These are phyloP conservation scores for Sphagnum magellanicum DNA, from an alignment of 228 moss, liverwort and hornwort species.

Conservation along the genomic window DNA sequence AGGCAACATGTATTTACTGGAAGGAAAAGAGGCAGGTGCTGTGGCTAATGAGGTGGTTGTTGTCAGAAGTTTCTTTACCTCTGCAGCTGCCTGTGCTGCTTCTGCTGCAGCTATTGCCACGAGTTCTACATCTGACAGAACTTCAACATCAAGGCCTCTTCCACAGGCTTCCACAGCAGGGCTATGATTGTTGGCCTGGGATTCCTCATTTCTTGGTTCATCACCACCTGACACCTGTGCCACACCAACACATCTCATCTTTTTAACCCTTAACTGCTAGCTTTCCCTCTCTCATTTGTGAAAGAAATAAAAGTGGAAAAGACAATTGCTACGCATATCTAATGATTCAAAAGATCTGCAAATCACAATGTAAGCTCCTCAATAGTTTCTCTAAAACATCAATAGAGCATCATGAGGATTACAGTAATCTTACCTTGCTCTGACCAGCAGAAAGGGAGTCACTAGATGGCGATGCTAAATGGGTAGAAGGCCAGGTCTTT, in stretches of 20 bases:
- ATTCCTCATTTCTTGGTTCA: slow-evolving; percentile 19
- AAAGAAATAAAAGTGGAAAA: too few relatives aligned
- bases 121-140: slow-evolving; percentile 40
- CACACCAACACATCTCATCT: too few relatives aligned
- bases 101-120: slow-evolving; percentile 54
- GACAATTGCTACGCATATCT: too few relatives aligned
- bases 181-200: slow-evolving; percentile 1
- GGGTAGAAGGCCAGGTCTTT: slow-evolving; percentile 21
- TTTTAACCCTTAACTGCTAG: too few relatives aligned
- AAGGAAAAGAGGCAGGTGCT: not conserved
- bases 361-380: too few relatives aligned
- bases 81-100: slow-evolving; percentile 56
- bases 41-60: not conserved
- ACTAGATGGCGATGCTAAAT: slow-evolving; percentile 28
- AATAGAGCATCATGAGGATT: too few relatives aligned
- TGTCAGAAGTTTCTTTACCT: slow-evolving; percentile 19
- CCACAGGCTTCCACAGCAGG: slow-evolving; percentile 16
- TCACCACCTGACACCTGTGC: slow-evolving; percentile 31
- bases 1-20: not conserved
- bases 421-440: slow-evolving; percentile 22
- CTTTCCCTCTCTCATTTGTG: too few relatives aligned
- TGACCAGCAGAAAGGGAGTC: slow-evolving; percentile 12
- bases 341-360: too few relatives aligned
- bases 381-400: too few relatives aligned
- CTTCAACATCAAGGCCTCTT: slow-evolving; percentile 23